Evolutionary conservation across 768 basidiomycete species (phyloP), one percentile per base, ranked within the genome.

Genomic region (Amylocystis lapponica): DNA sequence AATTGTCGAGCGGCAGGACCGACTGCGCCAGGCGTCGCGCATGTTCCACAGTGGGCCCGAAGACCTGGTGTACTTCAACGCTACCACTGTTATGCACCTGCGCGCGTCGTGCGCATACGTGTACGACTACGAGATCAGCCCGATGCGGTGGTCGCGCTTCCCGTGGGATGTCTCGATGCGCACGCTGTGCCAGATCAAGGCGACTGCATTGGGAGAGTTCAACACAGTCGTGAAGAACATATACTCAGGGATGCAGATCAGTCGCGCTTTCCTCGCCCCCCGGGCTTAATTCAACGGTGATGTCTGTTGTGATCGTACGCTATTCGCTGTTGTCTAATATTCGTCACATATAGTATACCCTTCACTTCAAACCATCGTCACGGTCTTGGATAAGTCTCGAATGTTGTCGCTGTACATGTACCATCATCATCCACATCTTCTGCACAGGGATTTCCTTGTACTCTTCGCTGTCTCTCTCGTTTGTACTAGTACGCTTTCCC

Each of bases 111-210:
- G 67, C 41, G 76, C 75, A 0, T 79, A 80, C 52, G 27, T 61
- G 1, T 60, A 66, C 41, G 72, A 71, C 47, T 49, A 51, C 33
- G 41, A 55, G 30, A 43, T 45, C 26, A 42, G 31, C 2, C 27
- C 17, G 2, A 36, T 36, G 1, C 22, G 39, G 1, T 67, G 66
- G 58, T 56, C 64, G 5, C 62, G 69, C 13, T 78, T 78, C 51
- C 74, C 78, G 0, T 80, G 68, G 65, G 67, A 79, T 53, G 67
- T 81, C 25, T 74, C 78, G 2, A 70, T 76, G 61, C 63, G 77
- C 5, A 69, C 72, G 41, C 62, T 83, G 13, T 66, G 75, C 39
- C 51, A 52, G 27, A 78, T 82, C 57, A 81, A 81, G 57, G 69
- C 72, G 4, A 57, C 58, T 17, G 70, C 73, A 2, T 12, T 47